These are phyloP conservation scores for Emergomyces pasteurianus DNA, from an alignment of 2,329 filamentous ascomycete species.

Conservation along the genomic window DNA sequence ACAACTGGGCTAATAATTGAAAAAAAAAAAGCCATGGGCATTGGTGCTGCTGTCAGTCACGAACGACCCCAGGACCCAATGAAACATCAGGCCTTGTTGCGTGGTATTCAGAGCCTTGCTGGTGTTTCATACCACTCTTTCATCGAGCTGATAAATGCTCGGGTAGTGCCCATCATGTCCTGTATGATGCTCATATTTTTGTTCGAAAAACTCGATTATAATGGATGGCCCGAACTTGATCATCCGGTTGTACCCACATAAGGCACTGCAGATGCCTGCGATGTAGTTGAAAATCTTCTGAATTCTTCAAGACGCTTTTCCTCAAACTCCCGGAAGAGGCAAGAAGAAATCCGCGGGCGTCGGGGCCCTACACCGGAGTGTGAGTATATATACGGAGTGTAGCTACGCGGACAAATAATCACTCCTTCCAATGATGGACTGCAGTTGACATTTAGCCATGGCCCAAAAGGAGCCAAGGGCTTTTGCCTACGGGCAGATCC, in stretches of 20 bases:
- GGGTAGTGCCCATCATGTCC: background rate
- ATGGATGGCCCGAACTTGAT: constrained; percentile 1
- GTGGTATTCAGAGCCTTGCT: background rate
- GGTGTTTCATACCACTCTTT: background rate
- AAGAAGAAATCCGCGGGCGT: background rate
- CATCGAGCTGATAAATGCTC: background rate
- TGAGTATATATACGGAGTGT: no score
- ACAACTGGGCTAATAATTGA: no score
- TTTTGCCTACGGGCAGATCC: background rate
- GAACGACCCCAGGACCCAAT: background rate
- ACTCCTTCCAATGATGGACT: no score
- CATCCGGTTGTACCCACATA: background rate
- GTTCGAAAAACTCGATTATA: background rate
- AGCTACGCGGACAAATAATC: no score
- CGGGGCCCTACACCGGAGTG: background rate
- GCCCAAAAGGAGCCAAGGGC: background rate
- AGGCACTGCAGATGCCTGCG: no score
- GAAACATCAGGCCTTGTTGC: background rate
- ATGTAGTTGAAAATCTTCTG: no score
- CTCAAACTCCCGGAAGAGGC: background rate
- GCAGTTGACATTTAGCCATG: background rate
- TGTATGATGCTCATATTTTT: background rate
- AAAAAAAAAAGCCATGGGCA: no score
- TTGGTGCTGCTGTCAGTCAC: no score
- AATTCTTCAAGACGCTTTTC: background rate